Evolutionary conservation across 495 filamentous ascomycete genomes (phyloP), one percentile per base, ranked within the genome.

Genomic region (Xeromyces bisporus): DNA sequence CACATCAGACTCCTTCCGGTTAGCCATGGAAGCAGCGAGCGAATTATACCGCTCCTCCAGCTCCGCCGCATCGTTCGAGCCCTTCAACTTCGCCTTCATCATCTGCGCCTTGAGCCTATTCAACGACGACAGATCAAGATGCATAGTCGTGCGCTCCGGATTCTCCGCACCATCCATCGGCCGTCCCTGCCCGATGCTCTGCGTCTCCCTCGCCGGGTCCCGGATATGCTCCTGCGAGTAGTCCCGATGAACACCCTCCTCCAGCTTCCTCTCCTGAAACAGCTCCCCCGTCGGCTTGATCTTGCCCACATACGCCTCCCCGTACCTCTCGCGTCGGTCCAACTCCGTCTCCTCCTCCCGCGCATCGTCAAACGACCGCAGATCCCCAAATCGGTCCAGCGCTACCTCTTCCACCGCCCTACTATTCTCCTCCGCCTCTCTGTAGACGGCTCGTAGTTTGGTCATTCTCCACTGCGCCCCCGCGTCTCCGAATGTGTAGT

Each of bases 401-500:
- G 89, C 89, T 32, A 93, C 58, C 16, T 85, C 80, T 15, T 96
- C 86, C 11, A 89, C 60, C 5, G 69, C 23, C 31, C 61, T 64
- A 2, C 75, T 75, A 7, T 59, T 74, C 44, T 87, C 75, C 41
- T 92, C 67, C 0, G 82, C 77, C 33, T 75, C 69, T 30, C 75
- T 68, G 55, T 92, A 93, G 11, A 93, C 76, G 5, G 75, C 78
- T 41, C 78, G 83, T 16, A 99, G 67, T 47, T 82, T 93, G 18
- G 75, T 87, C 87, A 96, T 94, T 27, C 89, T 73, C 87, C 91
- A 99, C 38, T 78, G 67, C 11, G 85, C 81, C 0, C 91, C 89
- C 9, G 69, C 50, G 50, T 99, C 91, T 11, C 89, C 89, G 55
- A 99, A 93, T 0, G 60, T 79, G 47, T 96, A 99, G 35, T 63